phyloP scores from a whole-genome alignment of 176 grass and related monocot genomes.

The Triticum turgidum region DNA sequence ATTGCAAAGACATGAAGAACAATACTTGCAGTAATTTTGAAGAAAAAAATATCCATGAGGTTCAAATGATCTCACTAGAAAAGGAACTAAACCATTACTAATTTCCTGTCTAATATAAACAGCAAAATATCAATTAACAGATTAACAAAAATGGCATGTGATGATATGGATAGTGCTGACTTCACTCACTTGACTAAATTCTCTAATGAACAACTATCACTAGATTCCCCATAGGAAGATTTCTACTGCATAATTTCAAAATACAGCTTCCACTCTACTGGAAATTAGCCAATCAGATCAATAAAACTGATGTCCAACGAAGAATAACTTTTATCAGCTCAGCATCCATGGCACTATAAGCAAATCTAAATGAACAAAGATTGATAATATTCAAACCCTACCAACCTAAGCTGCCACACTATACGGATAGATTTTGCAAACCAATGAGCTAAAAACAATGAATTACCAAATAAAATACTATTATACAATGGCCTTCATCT shows the following conservation, averaged over 20 bases:
- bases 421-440: background rate
- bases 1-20: conserved; percentile 18
- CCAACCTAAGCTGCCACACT: background rate
- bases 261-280: background rate
- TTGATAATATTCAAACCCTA: background rate
- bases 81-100: background rate
- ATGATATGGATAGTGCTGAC: background rate
- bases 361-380: conserved; percentile 9
- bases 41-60: background rate
- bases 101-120: background rate
- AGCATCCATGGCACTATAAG: background rate
- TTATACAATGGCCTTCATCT: background rate
- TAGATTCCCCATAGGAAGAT: background rate
- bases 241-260: background rate
- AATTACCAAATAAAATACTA: background rate
- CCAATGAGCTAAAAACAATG: background rate
- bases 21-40: background rate
- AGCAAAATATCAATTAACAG: background rate
- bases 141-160: background rate
- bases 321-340: background rate
- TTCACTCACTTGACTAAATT: background rate
- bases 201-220: background rate
- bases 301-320: background rate
- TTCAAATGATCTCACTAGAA: background rate
- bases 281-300: conserved; percentile 1